These are phyloP conservation scores for Shiraia sp. DNA, from an alignment of 2,329 filamentous ascomycete species.

Conservation along the genomic window DNA sequence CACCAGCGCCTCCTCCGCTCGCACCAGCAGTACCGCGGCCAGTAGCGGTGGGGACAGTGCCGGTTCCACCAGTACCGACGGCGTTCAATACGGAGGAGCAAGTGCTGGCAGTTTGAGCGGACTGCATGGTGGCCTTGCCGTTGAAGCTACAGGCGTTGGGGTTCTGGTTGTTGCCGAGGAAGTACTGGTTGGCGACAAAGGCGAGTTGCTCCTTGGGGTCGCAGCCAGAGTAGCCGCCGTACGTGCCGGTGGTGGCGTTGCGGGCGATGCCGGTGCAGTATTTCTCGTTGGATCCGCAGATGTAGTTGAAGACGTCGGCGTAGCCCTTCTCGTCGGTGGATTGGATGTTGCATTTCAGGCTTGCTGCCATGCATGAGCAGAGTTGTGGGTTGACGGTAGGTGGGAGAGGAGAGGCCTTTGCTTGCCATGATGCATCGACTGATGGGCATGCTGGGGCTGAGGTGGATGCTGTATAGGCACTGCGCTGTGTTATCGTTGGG, in stretches of 20 bases:
- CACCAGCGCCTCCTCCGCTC: constrained; percentile 9
- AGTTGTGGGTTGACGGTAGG: constrained; percentile 77
- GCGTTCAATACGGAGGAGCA: constrained; percentile 64
- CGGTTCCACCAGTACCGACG: constrained; percentile 64
- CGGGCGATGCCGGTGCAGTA: constrained; percentile 69
- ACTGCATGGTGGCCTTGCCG: constrained; percentile 63
- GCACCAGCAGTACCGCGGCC: constrained; percentile 26
- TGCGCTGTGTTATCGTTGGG: constrained; percentile 67
- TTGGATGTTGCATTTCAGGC: constrained; percentile 71
- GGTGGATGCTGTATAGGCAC: constrained; percentile 72
- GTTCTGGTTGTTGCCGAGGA: constrained; percentile 54
- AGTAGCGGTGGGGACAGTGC: constrained; percentile 50
- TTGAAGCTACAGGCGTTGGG: constrained; percentile 70
- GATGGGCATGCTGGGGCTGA: constrained; percentile 72
- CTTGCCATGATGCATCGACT: constrained; percentile 67
- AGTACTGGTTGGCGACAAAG: constrained; percentile 74
- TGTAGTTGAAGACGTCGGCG: constrained; percentile 70
- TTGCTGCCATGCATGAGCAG: constrained; percentile 82
- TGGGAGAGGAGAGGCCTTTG: constrained; percentile 70
- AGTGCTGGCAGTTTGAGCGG: constrained; percentile 49
- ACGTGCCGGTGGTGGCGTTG: constrained; percentile 69
- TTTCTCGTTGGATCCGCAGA: constrained; percentile 63
- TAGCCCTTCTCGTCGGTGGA: constrained; percentile 63
- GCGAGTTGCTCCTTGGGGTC: constrained; percentile 69
- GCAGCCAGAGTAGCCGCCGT: constrained; percentile 79